Evolutionary conservation across 1,139 yeast genomes (phyloP).

Genomic region (Hyphopichia wangnamkhiaoensis): DNA sequence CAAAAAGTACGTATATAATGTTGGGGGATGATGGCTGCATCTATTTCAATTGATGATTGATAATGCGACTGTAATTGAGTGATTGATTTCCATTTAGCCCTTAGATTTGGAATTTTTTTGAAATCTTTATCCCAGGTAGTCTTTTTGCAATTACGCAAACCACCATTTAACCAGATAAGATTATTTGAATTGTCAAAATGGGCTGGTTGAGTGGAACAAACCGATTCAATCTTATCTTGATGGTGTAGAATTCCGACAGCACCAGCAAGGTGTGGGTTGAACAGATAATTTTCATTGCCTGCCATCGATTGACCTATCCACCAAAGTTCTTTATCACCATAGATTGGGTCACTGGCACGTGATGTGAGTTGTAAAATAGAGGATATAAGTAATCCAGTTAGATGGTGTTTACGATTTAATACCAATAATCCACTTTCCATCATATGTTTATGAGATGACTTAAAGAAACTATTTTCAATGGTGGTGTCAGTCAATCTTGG

Average conservation of each 20-base stretch:
- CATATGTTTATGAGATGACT: constrained; percentile 23
- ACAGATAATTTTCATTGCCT: constrained; percentile 37
- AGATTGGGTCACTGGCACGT: constrained; percentile 24
- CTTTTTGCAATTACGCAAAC: constrained; percentile 8
- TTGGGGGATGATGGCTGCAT: constrained; percentile 18
- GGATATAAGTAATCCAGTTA: constrained; percentile 34
- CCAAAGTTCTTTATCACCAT: constrained; percentile 47
- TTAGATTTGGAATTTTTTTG: neutral
- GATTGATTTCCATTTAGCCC: constrained; percentile 7
- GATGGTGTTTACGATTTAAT: constrained; percentile 29
- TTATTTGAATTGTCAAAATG: constrained; percentile 15
- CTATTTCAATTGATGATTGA: constrained; percentile 11
- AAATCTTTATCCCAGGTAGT: constrained; percentile 6
- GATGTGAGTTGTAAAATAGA: constrained; percentile 30
- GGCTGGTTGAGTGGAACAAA: constrained; percentile 23
- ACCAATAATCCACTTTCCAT: constrained; percentile 46
- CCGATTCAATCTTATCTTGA: too few species aligned
- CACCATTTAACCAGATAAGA: constrained; percentile 15
- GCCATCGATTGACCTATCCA: constrained; percentile 41
- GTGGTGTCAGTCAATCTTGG: too few species aligned
- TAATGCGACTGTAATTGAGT: constrained; percentile 15
- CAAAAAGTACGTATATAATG: too few species aligned
- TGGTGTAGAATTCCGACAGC: constrained; percentile 24
- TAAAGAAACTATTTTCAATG: constrained; percentile 11
- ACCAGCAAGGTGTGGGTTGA: constrained; percentile 31